Percentiles rank a stretch among this genome's conserved stretches.
These are phyloP conservation scores for Erucastrum elatum DNA, from an alignment of 345 rosid genomes.

Conservation along the genomic window DNA sequence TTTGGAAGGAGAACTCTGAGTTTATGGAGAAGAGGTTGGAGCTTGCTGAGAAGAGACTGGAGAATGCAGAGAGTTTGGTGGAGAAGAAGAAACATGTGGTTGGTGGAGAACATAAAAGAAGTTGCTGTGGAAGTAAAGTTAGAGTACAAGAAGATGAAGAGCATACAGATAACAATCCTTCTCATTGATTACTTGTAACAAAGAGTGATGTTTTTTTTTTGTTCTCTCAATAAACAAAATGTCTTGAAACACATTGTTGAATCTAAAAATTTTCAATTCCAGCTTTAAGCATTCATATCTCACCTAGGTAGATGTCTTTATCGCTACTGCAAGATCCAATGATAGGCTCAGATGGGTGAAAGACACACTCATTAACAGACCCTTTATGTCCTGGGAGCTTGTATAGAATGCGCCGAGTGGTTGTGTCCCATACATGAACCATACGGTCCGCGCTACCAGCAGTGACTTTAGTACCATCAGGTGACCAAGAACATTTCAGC, in stretches of 20 bases:
- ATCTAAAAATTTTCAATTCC: conserved; percentile 24
- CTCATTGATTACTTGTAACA: not conserved
- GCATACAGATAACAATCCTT: not conserved
- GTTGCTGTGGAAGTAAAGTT: conserved; percentile 64
- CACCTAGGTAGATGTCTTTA: conserved; percentile 87
- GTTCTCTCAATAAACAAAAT: conserved; percentile 22
- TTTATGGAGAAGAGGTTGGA: conserved; percentile 62
- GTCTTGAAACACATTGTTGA: conserved; percentile 18
- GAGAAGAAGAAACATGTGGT: conserved; percentile 41
- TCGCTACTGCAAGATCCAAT: conserved; percentile 96
- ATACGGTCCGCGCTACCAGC: conserved; percentile 95
- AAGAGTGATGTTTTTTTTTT: conserved; percentile 8
- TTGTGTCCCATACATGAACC: conserved; percentile 98
- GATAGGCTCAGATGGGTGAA: conserved; percentile 89
- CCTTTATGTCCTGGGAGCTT: conserved; percentile 97
- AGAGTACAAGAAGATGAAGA: conserved; percentile 44
- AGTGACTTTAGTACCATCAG: conserved; percentile 95
- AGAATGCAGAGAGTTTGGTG: conserved; percentile 31
- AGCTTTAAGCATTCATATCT: conserved; percentile 51
- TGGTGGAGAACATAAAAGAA: conserved; percentile 35
- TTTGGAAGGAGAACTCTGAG: conserved; percentile 95
- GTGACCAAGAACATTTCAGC: conserved; percentile 89
- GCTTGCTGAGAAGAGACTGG: conserved; percentile 48
- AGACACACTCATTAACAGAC: conserved; percentile 81
- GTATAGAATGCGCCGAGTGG: conserved; percentile 76